Percentiles rank a stretch among this genome's conserved stretches.
These are phyloP conservation scores for Lasiosphaeria miniovina DNA, from an alignment of 495 filamentous ascomycete species.

Conservation along the genomic window DNA sequence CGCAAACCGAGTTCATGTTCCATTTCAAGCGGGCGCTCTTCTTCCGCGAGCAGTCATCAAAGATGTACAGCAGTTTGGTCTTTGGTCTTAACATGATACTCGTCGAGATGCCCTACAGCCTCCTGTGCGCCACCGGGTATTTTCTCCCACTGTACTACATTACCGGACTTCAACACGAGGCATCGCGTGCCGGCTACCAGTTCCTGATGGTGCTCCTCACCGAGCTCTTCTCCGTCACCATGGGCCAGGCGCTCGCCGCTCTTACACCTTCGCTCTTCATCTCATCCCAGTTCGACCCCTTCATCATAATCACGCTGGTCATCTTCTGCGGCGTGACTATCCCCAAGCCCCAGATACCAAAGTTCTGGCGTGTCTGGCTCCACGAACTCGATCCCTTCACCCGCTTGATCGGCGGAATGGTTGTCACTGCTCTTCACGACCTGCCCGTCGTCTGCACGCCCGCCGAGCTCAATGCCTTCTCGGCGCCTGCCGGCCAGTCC, in stretches of 20 bases:
- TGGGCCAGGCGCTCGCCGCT: slow-evolving; percentile 66
- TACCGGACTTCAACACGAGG: slow-evolving; percentile 54
- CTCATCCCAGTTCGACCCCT: slow-evolving; percentile 69
- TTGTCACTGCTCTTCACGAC: slow-evolving; percentile 69
- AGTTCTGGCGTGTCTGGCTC: slow-evolving; percentile 76
- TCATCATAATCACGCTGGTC: slow-evolving; percentile 73
- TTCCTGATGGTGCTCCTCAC: slow-evolving; percentile 79
- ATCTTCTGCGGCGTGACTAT: slow-evolving; percentile 84
- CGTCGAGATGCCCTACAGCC: slow-evolving; percentile 72
- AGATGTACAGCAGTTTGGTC: slow-evolving; percentile 72
- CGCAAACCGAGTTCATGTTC: slow-evolving; percentile 75
- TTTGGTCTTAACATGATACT: slow-evolving; percentile 69
- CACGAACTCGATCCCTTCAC: slow-evolving; percentile 84
- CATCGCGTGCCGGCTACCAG: slow-evolving; percentile 69
- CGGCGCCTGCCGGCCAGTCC: slow-evolving; percentile 54
- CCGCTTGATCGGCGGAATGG: slow-evolving; percentile 73
- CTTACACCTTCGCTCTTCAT: slow-evolving; percentile 70
- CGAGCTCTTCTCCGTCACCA: slow-evolving; percentile 71
- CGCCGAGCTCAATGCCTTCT: slow-evolving; percentile 60
- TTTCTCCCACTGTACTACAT: slow-evolving; percentile 76
- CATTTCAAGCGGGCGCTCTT: slow-evolving; percentile 70
- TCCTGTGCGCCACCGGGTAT: slow-evolving; percentile 71
- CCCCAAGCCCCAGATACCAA: slow-evolving; percentile 68
- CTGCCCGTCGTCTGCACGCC: slow-evolving; percentile 56
- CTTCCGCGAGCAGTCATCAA: slow-evolving; percentile 74